Conservation (phyloP, 352 stramenopile genomes). For the Peronospora tabacina region DNA sequence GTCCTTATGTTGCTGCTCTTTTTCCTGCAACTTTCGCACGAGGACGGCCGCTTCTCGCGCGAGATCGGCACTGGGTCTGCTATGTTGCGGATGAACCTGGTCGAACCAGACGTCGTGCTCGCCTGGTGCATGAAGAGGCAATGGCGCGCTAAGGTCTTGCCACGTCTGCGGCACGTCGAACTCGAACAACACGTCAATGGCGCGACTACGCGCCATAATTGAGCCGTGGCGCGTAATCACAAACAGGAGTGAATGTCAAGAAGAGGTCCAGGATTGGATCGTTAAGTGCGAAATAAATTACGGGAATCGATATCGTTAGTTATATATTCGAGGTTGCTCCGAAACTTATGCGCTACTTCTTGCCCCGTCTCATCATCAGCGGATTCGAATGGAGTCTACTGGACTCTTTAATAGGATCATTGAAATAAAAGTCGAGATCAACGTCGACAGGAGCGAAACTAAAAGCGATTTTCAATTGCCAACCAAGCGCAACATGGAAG, state of each 20-base stretch:
- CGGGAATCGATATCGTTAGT: no score
- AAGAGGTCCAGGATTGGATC: background rate
- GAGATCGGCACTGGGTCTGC: conserved; percentile 47
- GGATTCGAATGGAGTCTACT: no score
- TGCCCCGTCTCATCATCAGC: no score
- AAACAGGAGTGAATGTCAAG: background rate
- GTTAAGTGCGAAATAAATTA: background rate
- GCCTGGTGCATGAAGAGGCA: conserved; percentile 5
- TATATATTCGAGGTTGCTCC: no score
- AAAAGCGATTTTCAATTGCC: no score
- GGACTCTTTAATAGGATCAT: no score
- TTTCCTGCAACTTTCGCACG: conserved; percentile 12
- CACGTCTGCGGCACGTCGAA: conserved; percentile 63
- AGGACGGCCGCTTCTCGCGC: conserved; percentile 24
- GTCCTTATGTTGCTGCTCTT: conserved; percentile 14
- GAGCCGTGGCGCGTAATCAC: background rate
- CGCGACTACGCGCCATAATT: conserved; percentile 10
- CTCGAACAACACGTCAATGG: conserved; percentile 59
- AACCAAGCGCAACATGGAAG: no score
- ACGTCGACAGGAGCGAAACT: no score
- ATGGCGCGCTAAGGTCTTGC: conserved; percentile 39
- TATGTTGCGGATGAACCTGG: conserved; percentile 43
- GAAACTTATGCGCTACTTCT: no score
- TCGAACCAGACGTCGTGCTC: conserved; percentile 68
- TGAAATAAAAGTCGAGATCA: no score